Evolutionary conservation across 202 grass and related monocot species (phyloP).

Genomic region (Zoysia matrella): DNA sequence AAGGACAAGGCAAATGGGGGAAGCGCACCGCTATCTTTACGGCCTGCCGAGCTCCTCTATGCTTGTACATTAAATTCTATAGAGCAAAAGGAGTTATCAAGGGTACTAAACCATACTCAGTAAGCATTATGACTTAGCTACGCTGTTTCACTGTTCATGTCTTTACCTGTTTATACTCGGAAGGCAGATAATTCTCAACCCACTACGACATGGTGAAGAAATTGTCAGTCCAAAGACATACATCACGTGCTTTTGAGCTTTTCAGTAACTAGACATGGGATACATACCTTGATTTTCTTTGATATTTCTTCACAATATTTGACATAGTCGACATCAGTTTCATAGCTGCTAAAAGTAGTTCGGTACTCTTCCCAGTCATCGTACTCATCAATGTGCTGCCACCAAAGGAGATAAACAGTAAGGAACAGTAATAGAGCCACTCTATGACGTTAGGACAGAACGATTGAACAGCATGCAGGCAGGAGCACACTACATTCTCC

Average conservation of each 20-base stretch:
- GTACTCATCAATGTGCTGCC: neutral
- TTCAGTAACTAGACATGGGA: neutral
- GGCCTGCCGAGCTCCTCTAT: neutral
- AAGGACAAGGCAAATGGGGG: neutral
- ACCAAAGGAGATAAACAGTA: too few species aligned
- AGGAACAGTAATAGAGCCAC: too few species aligned
- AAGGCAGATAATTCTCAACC: neutral
- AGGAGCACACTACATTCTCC: too few species aligned
- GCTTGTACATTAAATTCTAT: neutral
- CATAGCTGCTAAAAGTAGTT: conserved; percentile 3
- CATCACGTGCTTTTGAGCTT: neutral
- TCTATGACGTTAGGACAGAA: too few species aligned
- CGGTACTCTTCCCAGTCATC: neutral
- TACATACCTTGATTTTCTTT: conserved; percentile 33
- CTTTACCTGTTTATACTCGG: neutral
- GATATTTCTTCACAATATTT: conserved; percentile 34
- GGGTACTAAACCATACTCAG: neutral
- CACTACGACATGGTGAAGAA: neutral
- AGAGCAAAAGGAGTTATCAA: neutral
- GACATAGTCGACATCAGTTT: conserved; percentile 14
- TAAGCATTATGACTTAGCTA: neutral
- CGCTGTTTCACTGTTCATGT: neutral
- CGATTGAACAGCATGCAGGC: too few species aligned
- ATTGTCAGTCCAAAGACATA: neutral
- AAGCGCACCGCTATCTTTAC: neutral